phyloP scores from a whole-genome alignment of 495 filamentous ascomycete genomes.

The Penicillium herquei region DNA sequence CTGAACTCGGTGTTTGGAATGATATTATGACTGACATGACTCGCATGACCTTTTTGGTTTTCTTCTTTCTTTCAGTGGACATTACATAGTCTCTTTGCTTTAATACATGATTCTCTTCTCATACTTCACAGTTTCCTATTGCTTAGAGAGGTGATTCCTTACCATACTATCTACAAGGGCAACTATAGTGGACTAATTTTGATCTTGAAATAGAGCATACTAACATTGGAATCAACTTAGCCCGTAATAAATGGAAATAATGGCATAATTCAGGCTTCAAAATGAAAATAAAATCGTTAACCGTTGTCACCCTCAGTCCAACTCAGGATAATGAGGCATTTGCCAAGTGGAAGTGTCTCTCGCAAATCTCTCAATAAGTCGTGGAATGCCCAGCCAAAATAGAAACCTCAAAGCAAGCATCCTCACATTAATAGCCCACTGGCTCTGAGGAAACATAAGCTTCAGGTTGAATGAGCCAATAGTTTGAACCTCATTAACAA shows the following conservation, averaged over 20 bases:
- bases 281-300: too few species aligned
- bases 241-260: too few species aligned
- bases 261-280: too few species aligned
- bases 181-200: too few species aligned
- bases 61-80: background rate
- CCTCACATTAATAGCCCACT: background rate
- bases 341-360: background rate
- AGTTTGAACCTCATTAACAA: background rate
- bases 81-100: constrained; percentile 3
- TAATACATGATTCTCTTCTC: constrained; percentile 6
- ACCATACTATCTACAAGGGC: too few species aligned
- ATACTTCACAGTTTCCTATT: background rate
- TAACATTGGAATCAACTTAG: too few species aligned
- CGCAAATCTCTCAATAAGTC: background rate
- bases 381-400: background rate
- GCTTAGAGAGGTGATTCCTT: too few species aligned
- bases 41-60: background rate
- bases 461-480: background rate
- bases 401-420: background rate
- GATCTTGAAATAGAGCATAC: too few species aligned
- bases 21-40: constrained; percentile 22
- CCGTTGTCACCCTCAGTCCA: too few species aligned
- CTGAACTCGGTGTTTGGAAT: constrained; percentile 6
- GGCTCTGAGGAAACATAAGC: background rate
- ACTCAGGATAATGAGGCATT: background rate